Conservation (phyloP, 345 rosid species). For the Combretum micranthum region DNA sequence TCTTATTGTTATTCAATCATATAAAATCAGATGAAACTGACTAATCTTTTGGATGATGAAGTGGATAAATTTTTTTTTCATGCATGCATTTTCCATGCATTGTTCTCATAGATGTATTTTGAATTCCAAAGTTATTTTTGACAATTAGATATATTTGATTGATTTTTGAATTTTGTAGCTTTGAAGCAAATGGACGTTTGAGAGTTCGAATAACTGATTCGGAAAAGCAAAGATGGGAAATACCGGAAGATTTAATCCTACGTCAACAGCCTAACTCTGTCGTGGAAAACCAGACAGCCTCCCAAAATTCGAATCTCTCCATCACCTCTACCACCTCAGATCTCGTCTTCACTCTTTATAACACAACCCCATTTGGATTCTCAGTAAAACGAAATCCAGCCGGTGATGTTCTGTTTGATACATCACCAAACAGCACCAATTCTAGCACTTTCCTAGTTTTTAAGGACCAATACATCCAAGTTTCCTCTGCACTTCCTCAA, state of each 20-base stretch:
- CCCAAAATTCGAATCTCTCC: neutral
- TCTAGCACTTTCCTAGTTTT: slow-evolving; percentile 35
- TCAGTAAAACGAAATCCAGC: slow-evolving; percentile 47
- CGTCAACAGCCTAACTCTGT: slow-evolving; percentile 16
- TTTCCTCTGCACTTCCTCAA: slow-evolving; percentile 48
- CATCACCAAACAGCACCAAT: slow-evolving; percentile 25
- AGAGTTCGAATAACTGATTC: slow-evolving; percentile 48
- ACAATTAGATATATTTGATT: too few relatives aligned
- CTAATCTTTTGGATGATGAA: too few relatives aligned
- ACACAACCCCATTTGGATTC: slow-evolving; percentile 57
- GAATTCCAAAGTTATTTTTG: too few relatives aligned
- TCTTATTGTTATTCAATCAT: too few relatives aligned
- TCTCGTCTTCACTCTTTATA: slow-evolving; percentile 46
- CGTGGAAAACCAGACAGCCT: neutral
- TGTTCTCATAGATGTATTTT: too few relatives aligned
- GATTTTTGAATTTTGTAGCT: slow-evolving; percentile 21
- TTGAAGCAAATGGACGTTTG: slow-evolving; percentile 42
- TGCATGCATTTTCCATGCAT: too few relatives aligned
- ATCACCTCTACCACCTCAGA: slow-evolving; percentile 28
- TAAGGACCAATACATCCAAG: slow-evolving; percentile 70
- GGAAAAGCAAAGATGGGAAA: slow-evolving; percentile 45
- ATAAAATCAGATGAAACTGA: too few relatives aligned
- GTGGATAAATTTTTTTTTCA: too few relatives aligned
- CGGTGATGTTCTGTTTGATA: slow-evolving; percentile 56
- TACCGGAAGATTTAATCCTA: slow-evolving; percentile 42